A percentile compares a stretch with the other conserved stretches of the same genome.
Evolutionary conservation across 441 rosid species (phyloP).

Genomic region (Erodium texanum): DNA sequence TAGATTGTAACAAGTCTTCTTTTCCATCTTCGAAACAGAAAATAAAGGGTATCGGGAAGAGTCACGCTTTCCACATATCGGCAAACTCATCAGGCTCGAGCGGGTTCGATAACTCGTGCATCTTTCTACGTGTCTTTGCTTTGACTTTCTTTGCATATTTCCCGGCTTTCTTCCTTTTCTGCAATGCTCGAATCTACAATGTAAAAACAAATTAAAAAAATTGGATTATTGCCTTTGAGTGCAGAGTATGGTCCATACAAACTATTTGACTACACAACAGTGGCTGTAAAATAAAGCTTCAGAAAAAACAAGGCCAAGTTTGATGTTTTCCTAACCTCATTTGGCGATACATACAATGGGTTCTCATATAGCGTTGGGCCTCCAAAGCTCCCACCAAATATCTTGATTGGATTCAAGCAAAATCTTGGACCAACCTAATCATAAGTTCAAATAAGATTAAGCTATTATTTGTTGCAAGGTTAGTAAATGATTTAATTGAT

Average conservation of each 20-base stretch:
- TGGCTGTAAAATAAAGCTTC: neutral
- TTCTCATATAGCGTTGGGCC: conserved; percentile 88
- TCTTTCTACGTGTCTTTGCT: conserved; percentile 78
- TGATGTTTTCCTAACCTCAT: conserved; percentile 43
- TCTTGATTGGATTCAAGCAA: conserved; percentile 91
- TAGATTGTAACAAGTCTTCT: no score
- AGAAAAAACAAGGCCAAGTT: neutral
- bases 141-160: conserved; percentile 81
- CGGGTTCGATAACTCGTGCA: conserved; percentile 70
- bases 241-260: neutral
- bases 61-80: conserved; percentile 78
- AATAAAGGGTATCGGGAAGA: neutral
- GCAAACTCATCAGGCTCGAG: conserved; percentile 92
- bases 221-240: neutral
- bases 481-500: neutral
- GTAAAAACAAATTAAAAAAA: neutral
- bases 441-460: conserved; percentile 3
- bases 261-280: no score
- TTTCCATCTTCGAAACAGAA: neutral
- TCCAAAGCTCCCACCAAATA: conserved; percentile 87
- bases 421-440: conserved; percentile 88
- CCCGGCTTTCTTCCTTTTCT: conserved; percentile 67
- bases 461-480: neutral
- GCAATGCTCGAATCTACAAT: conserved; percentile 66
- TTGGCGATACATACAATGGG: conserved; percentile 79